Conservation (phyloP, 805 yeast species). For the Sugiyamaella smithiae region DNA sequence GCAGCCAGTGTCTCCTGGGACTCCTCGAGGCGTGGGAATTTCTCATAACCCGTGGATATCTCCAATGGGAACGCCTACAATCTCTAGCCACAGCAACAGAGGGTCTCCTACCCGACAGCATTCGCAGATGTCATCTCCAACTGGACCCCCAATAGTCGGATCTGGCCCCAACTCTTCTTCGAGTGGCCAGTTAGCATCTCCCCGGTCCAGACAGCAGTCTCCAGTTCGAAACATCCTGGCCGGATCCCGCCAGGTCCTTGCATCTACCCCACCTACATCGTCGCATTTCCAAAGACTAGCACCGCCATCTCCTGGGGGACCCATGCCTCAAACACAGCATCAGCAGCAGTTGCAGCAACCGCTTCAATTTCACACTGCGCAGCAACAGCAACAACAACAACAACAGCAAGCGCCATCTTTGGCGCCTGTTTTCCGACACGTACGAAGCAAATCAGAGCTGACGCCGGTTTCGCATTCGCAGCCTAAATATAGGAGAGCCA, state of each 20-base stretch:
- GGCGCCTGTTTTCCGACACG: constrained; percentile 34
- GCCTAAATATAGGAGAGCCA: constrained; percentile 36
- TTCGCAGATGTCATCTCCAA: constrained; percentile 1
- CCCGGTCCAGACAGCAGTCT: constrained; percentile 1
- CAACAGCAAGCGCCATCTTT: constrained; percentile 15
- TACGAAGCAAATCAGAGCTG: constrained; percentile 35
- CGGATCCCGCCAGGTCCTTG: background rate
- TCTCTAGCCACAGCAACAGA: background rate
- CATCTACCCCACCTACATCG: background rate
- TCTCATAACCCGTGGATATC: constrained; percentile 18
- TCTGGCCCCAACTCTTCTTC: no score
- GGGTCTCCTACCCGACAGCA: constrained; percentile 5
- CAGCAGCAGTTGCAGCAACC: constrained; percentile 11
- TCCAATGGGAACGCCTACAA: constrained; percentile 13
- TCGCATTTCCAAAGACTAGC: background rate
- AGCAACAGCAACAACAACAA: constrained; percentile 13
- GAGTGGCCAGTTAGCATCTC: background rate
- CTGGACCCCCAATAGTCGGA: no score
- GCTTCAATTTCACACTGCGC: constrained; percentile 15
- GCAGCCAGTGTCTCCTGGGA: constrained; percentile 11
- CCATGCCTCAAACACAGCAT: constrained; percentile 2
- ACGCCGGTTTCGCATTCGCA: constrained; percentile 29
- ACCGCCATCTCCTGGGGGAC: constrained; percentile 8
- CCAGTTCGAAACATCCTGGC: background rate
- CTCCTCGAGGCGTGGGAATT: constrained; percentile 7